Conservation (phyloP, 2,329 filamentous ascomycete species). For the Rutstroemia sp. region DNA sequence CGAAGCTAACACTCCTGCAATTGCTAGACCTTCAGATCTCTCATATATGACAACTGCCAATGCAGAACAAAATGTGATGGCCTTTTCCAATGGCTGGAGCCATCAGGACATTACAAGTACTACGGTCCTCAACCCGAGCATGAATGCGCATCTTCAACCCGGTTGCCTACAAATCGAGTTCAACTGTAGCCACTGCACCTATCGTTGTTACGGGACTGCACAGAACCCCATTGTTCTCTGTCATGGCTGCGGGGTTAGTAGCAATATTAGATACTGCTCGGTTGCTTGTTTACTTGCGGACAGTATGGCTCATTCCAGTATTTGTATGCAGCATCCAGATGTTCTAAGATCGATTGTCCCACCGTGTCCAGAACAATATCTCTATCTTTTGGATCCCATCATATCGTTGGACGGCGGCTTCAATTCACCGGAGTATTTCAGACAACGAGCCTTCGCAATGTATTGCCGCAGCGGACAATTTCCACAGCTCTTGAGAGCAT, state of each 20-base stretch:
- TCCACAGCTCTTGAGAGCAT: slow-evolving; percentile 17
- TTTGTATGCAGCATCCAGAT: slow-evolving; percentile 12
- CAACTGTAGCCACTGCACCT: slow-evolving; percentile 11
- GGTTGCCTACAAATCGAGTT: background rate
- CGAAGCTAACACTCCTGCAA: background rate
- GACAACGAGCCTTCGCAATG: slow-evolving; percentile 23
- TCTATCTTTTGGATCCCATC: background rate
- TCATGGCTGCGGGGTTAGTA: slow-evolving; percentile 17
- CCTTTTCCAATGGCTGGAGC: slow-evolving; percentile 7
- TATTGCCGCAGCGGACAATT: slow-evolving; percentile 19
- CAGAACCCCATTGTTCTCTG: slow-evolving; percentile 17
- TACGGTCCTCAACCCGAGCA: background rate
- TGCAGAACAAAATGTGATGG: background rate
- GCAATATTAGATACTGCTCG: slow-evolving; percentile 21
- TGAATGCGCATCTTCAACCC: background rate
- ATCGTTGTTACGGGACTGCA: background rate
- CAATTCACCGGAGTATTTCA: slow-evolving; percentile 15
- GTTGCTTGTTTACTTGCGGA: slow-evolving; percentile 21
- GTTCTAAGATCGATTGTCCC: background rate
- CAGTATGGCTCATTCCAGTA: slow-evolving; percentile 15
- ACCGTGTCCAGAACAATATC: slow-evolving; percentile 1
- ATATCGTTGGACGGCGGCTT: background rate
- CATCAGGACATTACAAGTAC: background rate
- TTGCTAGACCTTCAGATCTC: background rate
- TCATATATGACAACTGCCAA: background rate